Evolutionary conservation across 345 rosid genomes (phyloP).

Genomic region (Melaleuca alternifolia): DNA sequence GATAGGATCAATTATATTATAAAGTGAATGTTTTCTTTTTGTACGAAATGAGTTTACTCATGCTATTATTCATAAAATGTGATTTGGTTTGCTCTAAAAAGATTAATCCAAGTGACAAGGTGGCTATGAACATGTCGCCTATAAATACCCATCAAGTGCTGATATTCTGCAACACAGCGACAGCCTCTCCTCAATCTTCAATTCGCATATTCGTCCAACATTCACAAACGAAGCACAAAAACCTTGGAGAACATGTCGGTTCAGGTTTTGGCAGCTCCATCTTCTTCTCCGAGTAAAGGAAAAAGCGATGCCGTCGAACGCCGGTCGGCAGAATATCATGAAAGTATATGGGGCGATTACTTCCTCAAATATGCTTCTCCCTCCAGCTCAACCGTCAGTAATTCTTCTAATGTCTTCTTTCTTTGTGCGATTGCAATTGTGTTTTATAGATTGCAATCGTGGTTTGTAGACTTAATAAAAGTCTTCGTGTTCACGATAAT

Average conservation of each 20-base stretch:
- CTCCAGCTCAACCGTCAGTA: neutral
- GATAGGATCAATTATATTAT: neutral
- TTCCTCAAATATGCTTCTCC: neutral
- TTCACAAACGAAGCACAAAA: neutral
- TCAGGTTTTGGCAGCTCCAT: neutral
- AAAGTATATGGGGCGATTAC: conserved; percentile 12
- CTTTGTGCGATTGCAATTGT: neutral
- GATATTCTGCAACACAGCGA: neutral
- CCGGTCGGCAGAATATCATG: neutral
- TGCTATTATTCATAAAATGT: neutral
- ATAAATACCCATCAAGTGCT: neutral
- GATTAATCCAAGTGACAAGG: neutral
- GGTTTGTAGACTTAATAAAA: neutral
- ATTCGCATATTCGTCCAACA: neutral
- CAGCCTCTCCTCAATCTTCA: neutral
- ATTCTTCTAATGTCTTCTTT: neutral
- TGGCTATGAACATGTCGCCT: neutral
- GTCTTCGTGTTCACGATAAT: neutral
- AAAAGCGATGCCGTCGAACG: neutral
- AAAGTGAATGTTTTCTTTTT: neutral
- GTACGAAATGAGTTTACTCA: neutral
- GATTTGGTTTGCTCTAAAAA: neutral
- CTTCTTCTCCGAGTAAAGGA: neutral
- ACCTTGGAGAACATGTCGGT: neutral
- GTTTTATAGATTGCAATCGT: neutral